Evolutionary conservation across 2,329 filamentous ascomycete genomes (phyloP).

Genomic region (Hysterium pulicare): DNA sequence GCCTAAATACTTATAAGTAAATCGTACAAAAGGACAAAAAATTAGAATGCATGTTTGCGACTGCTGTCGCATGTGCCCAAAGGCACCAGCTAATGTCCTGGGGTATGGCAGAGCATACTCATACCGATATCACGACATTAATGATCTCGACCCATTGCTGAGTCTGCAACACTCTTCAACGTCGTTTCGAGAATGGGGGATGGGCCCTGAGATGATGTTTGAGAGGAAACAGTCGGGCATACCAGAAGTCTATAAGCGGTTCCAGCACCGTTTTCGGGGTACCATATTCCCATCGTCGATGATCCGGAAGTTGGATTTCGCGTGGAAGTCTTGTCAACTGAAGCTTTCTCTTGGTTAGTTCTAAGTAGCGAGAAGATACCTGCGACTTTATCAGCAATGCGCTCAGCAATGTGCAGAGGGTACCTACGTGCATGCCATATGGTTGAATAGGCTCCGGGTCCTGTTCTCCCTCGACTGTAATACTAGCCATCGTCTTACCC

Average conservation of each 20-base stretch:
- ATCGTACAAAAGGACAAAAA: too few relatives aligned
- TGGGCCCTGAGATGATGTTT: too few relatives aligned
- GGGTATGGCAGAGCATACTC: too few relatives aligned
- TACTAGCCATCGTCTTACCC: background rate
- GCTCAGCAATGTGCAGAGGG: background rate
- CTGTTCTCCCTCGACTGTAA: background rate
- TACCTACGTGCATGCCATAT: slow-evolving; percentile 34
- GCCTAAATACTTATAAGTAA: slow-evolving; percentile 44
- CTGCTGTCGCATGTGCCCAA: too few relatives aligned
- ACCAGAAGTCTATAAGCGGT: slow-evolving; percentile 62
- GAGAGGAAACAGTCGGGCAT: too few relatives aligned
- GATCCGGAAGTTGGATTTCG: slow-evolving; percentile 50
- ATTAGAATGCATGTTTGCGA: too few relatives aligned
- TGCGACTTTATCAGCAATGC: slow-evolving; percentile 24
- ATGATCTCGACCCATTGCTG: too few relatives aligned
- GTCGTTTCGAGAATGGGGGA: too few relatives aligned
- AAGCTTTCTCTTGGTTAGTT: slow-evolving; percentile 65
- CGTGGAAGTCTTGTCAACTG: slow-evolving; percentile 64
- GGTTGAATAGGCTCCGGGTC: slow-evolving; percentile 16
- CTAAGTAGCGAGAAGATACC: slow-evolving; percentile 65
- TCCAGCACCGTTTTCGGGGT: slow-evolving; percentile 62
- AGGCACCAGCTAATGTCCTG: too few relatives aligned
- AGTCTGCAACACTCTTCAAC: too few relatives aligned
- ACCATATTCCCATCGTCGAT: slow-evolving; percentile 51
- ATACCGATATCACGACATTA: too few relatives aligned